phyloP scores from a whole-genome alignment of 2,329 filamentous ascomycete genomes.

The Aspergillus vadensis region DNA sequence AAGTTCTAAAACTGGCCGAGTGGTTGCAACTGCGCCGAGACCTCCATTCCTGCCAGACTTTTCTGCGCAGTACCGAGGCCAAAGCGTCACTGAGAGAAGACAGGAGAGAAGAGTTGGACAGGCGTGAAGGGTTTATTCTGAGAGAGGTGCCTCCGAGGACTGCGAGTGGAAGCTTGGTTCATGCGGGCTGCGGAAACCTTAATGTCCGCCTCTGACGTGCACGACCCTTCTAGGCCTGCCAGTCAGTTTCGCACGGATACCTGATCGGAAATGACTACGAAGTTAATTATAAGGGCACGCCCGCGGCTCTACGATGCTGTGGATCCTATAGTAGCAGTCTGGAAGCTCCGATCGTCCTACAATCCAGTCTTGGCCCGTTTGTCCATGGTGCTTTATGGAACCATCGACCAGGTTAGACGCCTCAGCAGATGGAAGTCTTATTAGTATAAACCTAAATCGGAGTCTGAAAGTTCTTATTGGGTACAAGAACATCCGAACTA shows the following conservation, averaged over 20 bases:
- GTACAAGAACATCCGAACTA: neutral
- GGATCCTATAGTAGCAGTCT: neutral
- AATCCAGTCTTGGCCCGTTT: neutral
- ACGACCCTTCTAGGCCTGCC: neutral
- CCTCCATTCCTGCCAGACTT: neutral
- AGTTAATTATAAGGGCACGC: neutral
- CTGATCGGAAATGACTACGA: neutral
- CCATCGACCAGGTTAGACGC: neutral
- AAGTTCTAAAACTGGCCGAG: neutral
- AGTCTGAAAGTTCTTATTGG: neutral
- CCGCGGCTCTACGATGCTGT: neutral
- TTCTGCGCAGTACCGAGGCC: neutral
- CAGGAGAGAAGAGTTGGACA: neutral
- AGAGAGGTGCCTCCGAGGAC: too few species aligned
- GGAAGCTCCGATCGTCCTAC: neutral
- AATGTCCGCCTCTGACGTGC: neutral
- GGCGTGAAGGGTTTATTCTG: neutral
- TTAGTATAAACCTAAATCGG: neutral
- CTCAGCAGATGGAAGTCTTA: neutral
- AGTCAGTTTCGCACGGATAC: neutral
- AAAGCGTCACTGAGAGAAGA: neutral
- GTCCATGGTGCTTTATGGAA: neutral
- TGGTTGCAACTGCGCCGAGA: neutral
- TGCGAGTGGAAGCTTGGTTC: neutral
- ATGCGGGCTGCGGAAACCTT: constrained; percentile 1